Evolutionary conservation across 2,329 filamentous ascomycete genomes (phyloP), one percentile per base, ranked within the genome.

Genomic region (Fusarium burgessii): DNA sequence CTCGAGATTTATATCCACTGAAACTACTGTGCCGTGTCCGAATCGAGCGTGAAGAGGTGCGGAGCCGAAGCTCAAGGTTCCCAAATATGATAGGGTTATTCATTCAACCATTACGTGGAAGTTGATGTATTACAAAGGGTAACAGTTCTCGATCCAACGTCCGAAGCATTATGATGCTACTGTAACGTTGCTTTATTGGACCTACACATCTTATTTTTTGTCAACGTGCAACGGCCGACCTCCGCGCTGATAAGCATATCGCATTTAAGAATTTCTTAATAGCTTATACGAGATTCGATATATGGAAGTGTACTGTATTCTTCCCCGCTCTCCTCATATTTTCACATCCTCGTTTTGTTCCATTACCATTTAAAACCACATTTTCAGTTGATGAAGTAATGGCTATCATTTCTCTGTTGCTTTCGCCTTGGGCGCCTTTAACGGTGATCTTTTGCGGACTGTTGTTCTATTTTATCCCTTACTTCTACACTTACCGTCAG

Each of bases 401-500:
- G 40, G 17, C 17, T n/a, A 7, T 2, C 23, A 14, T 11, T 7
- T 42, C 20, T 23, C 9, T 25, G 9, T 11, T 42, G 7, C 10
- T 42, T 17, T 42, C 41, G 9, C 41, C 41, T 5, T 42, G 41
- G 41, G 41, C 20, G 2, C 20, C 41, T 4, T 5, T 42, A 10
- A 10, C 41, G 3, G 6, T 25, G 11, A 14, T 42, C 4, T 11
- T 42, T 2, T 42, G 41, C 5, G 14, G 8, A 25, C 20, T 23
- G 5, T 6, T 42, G 6, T 42, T 11, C 35, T 57, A 61, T 6
- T 27, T 42, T 2, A n/a, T 61, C 12, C 58, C 58, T 9, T 62
- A 58, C 14, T 58, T 58, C 7, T 58, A 32, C 18, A 58, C 23
- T 13, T 49, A 62, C 27, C 14, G 36, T 3, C 52, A 62, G n/a